These are phyloP conservation scores for Sarcodon sp. DNA, from an alignment of 768 basidiomycete genomes.

Conservation along the genomic window DNA sequence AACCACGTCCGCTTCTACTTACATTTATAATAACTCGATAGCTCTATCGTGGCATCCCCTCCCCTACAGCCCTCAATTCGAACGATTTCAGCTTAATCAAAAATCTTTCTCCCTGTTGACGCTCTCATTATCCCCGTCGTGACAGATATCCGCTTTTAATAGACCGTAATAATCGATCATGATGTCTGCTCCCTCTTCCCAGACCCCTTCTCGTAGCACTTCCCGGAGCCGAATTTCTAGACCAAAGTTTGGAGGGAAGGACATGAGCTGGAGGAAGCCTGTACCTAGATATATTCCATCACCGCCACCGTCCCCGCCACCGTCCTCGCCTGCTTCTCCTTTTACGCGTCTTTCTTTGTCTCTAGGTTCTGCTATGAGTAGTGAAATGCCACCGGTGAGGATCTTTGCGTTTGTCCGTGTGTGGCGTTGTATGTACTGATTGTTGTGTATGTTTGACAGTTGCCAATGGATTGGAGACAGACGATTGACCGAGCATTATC, in stretches of 20 bases:
- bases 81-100: too few relatives aligned
- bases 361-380: constrained; percentile 3
- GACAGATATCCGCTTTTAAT: too few relatives aligned
- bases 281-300: constrained; percentile 57
- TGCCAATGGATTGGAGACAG: constrained; percentile 15
- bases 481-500: constrained; percentile 6
- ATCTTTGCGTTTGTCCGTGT: not conserved
- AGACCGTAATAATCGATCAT: too few relatives aligned
- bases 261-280: constrained; percentile 61
- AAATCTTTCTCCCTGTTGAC: too few relatives aligned
- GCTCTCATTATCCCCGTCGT: too few relatives aligned
- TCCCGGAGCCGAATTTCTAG: too few relatives aligned
- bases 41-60: too few relatives aligned
- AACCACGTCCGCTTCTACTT: too few relatives aligned
- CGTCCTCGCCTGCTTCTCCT: not conserved
- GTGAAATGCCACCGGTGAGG: constrained; percentile 15
- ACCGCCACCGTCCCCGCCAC: constrained; percentile 27
- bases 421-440: not conserved
- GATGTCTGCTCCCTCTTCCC: too few relatives aligned
- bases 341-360: constrained; percentile 9
- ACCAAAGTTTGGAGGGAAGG: not conserved
- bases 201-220: too few relatives aligned
- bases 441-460: constrained; percentile 5
- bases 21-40: too few relatives aligned
- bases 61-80: too few relatives aligned